Conservation (phyloP, 1,284 basidiomycete genomes). For the Puccinia triticina region DNA sequence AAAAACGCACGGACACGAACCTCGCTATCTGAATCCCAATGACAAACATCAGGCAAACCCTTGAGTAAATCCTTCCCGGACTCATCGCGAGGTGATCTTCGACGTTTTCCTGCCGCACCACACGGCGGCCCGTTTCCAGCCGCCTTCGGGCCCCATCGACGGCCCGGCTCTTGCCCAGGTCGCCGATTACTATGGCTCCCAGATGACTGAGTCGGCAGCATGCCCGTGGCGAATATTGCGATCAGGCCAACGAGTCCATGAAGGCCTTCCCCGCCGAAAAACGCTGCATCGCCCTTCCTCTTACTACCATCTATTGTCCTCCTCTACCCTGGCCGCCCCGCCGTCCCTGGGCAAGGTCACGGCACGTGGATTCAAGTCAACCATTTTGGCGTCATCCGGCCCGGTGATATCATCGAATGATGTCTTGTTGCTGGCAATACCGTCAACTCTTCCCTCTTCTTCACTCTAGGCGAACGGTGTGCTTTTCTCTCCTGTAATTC, state of each 20-base stretch:
- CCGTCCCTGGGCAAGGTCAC: constrained; percentile 54
- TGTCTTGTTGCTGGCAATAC: constrained; percentile 34
- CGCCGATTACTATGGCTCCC: constrained; percentile 65
- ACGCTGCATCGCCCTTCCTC: constrained; percentile 64
- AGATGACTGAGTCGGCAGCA: constrained; percentile 63
- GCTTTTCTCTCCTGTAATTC: neutral
- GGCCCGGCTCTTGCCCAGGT: constrained; percentile 62
- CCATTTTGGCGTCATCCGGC: constrained; percentile 59
- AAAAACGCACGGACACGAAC: no score
- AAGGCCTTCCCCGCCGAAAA: constrained; percentile 64
- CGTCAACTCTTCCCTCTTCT: constrained; percentile 28
- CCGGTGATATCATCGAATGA: constrained; percentile 69
- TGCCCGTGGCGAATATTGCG: constrained; percentile 68
- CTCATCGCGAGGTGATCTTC: constrained; percentile 63
- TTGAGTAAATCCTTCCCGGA: no score
- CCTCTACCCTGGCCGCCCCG: constrained; percentile 64
- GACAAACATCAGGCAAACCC: no score
- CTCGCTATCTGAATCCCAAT: no score
- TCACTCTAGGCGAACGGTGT: constrained; percentile 46
- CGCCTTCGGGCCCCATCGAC: constrained; percentile 61
- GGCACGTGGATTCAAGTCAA: constrained; percentile 68
- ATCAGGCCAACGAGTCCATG: constrained; percentile 66
- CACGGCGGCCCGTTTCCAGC: constrained; percentile 62
- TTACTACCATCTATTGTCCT: constrained; percentile 65
- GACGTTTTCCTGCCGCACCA: constrained; percentile 57